Evolutionary conservation across 2,329 filamentous ascomycete species (phyloP), one percentile per base, ranked within the genome.

Genomic region (Penicillium sp.): DNA sequence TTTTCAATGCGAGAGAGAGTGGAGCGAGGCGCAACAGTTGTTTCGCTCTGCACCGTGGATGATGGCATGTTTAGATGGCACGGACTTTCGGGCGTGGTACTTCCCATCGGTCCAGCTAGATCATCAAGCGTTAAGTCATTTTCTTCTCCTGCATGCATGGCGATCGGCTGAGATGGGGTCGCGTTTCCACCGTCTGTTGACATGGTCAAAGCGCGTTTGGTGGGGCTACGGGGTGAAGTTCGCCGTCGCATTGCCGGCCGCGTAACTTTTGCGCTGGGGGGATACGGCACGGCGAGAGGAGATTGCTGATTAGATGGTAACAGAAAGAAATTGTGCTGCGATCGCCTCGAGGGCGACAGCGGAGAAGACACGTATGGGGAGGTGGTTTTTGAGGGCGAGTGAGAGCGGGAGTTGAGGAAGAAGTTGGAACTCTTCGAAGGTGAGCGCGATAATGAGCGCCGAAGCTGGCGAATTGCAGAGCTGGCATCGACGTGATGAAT

Each of bases 401-500:
- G 73, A 15, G 77, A 75, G 56, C 79, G 75, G 25, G 79, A 75
- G 22, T 73, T 68, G 12, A 84, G 78, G 51, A 95, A 82, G 72
- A 94, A 93, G 66, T 83, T 81, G 54, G 82, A 82, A 42, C 79
- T 80, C 73, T 94, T 96, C 29, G 93, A 96, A 11, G 93, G 93
- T n/a, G 93, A 97, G 66, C 92, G 85, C 54, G 92, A 97, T 60
- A 97, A 81, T 25, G 93, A 96, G 65, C 91, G 89, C 62, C 92
- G 85, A 55, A 97, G 81, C 67, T 91, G 89, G 69, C 90, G 85
- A 60, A 96, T 89, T 56, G 89, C 88, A 49, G 89, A 86, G 58
- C 89, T 88, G 61, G 90, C 86, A 77, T 96, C 90, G 67, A 93
- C 88, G 75, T 89, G 88, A 72, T 90, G 89, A 58, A 86, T 85